A percentile compares a stretch with the other conserved stretches of the same genome.
These are phyloP conservation scores for Tagetes patula DNA, from an alignment of 129 eudicot genomes.

Conservation along the genomic window DNA sequence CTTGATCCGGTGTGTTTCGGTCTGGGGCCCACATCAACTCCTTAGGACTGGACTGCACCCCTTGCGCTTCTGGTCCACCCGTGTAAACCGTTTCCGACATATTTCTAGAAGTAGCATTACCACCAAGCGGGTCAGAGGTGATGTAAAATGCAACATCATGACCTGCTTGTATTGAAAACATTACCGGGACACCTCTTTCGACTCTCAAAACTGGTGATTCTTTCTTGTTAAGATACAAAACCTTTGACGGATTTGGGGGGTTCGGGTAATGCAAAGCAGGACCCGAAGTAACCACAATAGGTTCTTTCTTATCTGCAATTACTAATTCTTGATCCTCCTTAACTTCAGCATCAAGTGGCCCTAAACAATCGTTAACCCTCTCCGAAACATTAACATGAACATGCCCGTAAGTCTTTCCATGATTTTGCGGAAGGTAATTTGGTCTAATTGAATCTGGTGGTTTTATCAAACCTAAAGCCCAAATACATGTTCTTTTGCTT, in stretches of 20 bases:
- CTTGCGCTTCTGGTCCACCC: conserved; percentile 88
- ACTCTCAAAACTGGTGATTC: conserved; percentile 86
- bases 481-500: conserved; percentile 61
- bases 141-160: conserved; percentile 90
- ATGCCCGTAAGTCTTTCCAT: conserved; percentile 77
- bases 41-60: conserved; percentile 82
- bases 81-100: conserved; percentile 67
- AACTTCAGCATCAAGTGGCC: conserved; percentile 88
- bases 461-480: conserved; percentile 87
- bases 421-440: conserved; percentile 81
- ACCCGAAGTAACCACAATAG: conserved; percentile 71
- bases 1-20: conserved; percentile 88
- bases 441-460: conserved; percentile 92
- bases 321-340: conserved; percentile 91
- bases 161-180: conserved; percentile 90
- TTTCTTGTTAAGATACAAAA: conserved; percentile 85
- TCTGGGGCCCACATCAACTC: conserved; percentile 83
- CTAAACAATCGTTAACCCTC: conserved; percentile 73
- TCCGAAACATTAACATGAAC: conserved; percentile 67
- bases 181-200: conserved; percentile 88
- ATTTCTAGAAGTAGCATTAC: conserved; percentile 88
- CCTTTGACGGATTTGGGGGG: conserved; percentile 92
- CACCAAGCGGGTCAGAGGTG: conserved; percentile 92
- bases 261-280: conserved; percentile 83
- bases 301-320: conserved; percentile 72